Conservation (phyloP, 495 filamentous ascomycete genomes). For the Apodospora peruviana region DNA sequence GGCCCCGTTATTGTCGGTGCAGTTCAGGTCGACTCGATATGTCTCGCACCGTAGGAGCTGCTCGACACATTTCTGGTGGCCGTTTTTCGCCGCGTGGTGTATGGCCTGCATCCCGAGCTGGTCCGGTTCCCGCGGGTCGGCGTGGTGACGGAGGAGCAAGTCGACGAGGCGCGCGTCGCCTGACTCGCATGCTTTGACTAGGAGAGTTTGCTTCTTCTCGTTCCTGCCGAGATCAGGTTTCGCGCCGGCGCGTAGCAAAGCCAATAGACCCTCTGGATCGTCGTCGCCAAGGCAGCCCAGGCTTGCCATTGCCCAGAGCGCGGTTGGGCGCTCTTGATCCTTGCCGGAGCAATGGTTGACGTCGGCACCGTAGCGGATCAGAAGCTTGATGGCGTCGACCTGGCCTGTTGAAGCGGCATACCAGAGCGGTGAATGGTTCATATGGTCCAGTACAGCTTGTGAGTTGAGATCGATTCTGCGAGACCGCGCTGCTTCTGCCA, state of each 20-base stretch:
- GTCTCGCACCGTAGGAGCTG: slow-evolving; percentile 6
- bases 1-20: not conserved
- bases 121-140: slow-evolving; percentile 6
- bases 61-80: slow-evolving; percentile 4
- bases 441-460: not conserved
- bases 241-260: not conserved
- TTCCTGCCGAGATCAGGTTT: not conserved
- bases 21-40: not conserved
- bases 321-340: slow-evolving; percentile 1
- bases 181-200: not conserved
- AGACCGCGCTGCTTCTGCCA: not conserved
- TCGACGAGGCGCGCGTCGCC: not conserved
- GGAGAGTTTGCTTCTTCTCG: not conserved
- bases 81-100: slow-evolving; percentile 15
- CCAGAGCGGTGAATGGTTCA: slow-evolving; percentile 4
- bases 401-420: slow-evolving; percentile 2
- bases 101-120: slow-evolving; percentile 15
- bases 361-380: slow-evolving; percentile 3
- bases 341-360: not conserved
- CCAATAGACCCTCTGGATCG: not conserved
- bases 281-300: not conserved
- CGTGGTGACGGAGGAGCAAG: slow-evolving; percentile 1
- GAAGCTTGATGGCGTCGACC: slow-evolving; percentile 3
- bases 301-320: slow-evolving; percentile 5
- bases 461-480: not conserved